Conservation (phyloP, 73 alveolate genomes). For the Paramecium bursaria region DNA sequence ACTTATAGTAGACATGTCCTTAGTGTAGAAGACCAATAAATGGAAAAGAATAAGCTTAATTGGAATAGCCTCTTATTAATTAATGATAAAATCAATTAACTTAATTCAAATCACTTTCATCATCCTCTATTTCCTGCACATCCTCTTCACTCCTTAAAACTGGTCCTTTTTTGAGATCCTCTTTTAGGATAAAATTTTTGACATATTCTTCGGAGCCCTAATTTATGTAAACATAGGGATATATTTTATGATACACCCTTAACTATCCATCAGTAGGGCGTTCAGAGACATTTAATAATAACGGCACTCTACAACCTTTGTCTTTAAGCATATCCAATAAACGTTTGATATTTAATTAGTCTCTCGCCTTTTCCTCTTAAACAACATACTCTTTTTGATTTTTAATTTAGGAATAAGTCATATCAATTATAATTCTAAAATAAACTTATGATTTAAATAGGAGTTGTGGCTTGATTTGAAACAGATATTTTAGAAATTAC, state of each 20-base stretch:
- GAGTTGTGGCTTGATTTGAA: constrained; percentile 36
- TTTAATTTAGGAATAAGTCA: not conserved
- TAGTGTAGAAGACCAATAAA: constrained; percentile 8
- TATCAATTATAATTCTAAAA: constrained; percentile 29
- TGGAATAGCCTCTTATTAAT: no score
- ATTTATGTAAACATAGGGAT: constrained; percentile 22
- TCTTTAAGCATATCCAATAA: constrained; percentile 1
- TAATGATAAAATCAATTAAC: constrained; percentile 44
- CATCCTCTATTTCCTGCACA: constrained; percentile 22
- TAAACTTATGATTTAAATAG: constrained; percentile 19
- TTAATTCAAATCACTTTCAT: constrained; percentile 54
- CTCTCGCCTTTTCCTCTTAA: constrained; percentile 9
- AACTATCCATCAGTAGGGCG: constrained; percentile 28
- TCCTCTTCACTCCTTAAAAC: constrained; percentile 21
- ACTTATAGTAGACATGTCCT: constrained; percentile 47
- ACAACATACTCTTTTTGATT: not conserved
- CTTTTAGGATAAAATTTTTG: constrained; percentile 19
- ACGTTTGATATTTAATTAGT: constrained; percentile 12
- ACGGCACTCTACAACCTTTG: constrained; percentile 45
- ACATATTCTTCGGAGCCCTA: not conserved
- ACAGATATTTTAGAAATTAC: constrained; percentile 10
- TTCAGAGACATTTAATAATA: not conserved
- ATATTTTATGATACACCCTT: constrained; percentile 8
- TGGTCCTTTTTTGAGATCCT: constrained; percentile 4
- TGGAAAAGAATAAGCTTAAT: not conserved